Conservation (phyloP, 257 asterid species). For the Gentiana straminea region DNA sequence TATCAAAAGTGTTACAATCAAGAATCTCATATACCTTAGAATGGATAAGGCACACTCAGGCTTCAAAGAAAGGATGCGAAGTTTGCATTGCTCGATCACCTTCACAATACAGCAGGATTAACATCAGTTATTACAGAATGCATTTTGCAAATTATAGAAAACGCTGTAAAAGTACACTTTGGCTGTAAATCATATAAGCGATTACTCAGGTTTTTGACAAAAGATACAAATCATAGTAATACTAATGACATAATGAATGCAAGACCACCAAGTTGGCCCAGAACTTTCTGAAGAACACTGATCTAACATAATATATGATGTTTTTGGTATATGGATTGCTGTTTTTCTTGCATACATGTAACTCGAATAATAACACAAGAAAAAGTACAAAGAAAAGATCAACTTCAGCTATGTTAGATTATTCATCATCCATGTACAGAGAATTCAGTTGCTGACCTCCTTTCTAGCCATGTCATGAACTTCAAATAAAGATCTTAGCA, state of each 20-base stretch:
- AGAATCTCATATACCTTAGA: constrained; percentile 30
- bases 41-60: constrained; percentile 57
- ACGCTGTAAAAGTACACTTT: background rate
- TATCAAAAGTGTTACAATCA: constrained; percentile 6
- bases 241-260: no score
- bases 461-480: constrained; percentile 81
- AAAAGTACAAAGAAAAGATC: no score
- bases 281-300: no score
- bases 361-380: no score
- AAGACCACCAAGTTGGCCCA: no score
- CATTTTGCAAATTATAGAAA: background rate
- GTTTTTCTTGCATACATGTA: no score
- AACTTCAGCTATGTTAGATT: no score
- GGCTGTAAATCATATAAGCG: no score
- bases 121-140: background rate
- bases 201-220: no score
- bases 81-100: constrained; percentile 84
- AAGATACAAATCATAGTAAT: no score
- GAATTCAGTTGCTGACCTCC: constrained; percentile 39
- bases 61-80: constrained; percentile 63
- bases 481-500: constrained; percentile 74
- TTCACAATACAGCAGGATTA: constrained; percentile 22
- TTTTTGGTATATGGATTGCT: no score
- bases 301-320: no score
- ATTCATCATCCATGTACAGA: background rate